These are phyloP conservation scores for Caloboletus inedulis DNA, from an alignment of 1,284 basidiomycete genomes.

Conservation along the genomic window DNA sequence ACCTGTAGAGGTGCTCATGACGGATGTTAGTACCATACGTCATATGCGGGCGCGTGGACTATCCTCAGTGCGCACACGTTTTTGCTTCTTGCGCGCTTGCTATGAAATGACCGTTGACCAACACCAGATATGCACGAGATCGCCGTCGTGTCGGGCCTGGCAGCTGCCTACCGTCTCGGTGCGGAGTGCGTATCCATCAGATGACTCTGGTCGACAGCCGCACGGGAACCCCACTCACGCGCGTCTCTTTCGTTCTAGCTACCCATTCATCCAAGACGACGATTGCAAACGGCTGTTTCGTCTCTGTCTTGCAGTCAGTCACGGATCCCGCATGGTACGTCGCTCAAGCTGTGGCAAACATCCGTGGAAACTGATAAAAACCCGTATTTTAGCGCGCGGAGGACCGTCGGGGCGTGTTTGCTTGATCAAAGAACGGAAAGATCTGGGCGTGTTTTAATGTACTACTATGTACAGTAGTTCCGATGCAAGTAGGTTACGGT, in stretches of 20 bases:
- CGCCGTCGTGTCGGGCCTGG: background rate
- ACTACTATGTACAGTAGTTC: too few species aligned
- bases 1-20: background rate
- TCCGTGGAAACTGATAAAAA: too few species aligned
- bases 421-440: background rate
- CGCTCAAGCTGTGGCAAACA: background rate
- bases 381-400: background rate
- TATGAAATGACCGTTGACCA: background rate
- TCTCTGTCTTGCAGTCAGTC: background rate
- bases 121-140: constrained; percentile 6
- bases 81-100: background rate
- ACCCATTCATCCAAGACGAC: background rate
- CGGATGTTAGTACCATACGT: background rate
- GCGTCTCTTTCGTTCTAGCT: background rate
- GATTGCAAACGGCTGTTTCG: background rate
- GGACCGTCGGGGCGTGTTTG: constrained; percentile 1
- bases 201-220: background rate
- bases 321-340: background rate
- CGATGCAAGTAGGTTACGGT: too few species aligned
- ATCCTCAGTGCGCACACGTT: background rate
- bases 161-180: constrained; percentile 2
- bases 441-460: background rate
- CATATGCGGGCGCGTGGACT: background rate
- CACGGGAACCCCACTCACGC: background rate
- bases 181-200: background rate